These are phyloP conservation scores for Colletotrichum eremochloae DNA, from an alignment of 2,329 filamentous ascomycete species.

Conservation along the genomic window DNA sequence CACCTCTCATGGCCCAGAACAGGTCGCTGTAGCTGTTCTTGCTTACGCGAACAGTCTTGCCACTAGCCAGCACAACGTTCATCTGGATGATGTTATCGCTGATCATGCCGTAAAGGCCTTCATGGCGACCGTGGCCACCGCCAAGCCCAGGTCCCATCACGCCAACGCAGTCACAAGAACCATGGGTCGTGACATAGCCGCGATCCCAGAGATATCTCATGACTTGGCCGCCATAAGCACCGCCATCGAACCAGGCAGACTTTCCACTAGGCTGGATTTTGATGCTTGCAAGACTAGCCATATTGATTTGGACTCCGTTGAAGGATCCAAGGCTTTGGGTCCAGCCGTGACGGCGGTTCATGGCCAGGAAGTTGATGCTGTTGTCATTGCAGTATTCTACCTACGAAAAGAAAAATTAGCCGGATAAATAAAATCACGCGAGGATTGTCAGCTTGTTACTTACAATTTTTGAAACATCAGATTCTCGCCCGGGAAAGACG, in stretches of 20 bases:
- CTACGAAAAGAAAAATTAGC: background rate
- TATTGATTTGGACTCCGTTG: background rate
- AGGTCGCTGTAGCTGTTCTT: background rate
- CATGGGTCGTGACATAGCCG: background rate
- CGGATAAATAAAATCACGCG: too few relatives aligned
- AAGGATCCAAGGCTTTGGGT: background rate
- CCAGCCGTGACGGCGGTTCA: background rate
- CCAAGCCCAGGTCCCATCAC: background rate
- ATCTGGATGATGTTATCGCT: background rate
- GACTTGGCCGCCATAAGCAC: background rate
- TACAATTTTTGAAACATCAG: background rate
- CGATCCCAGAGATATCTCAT: background rate
- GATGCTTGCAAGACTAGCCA: background rate
- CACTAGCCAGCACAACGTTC: background rate
- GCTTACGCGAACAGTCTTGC: background rate
- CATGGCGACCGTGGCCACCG: background rate
- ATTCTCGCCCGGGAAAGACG: background rate
- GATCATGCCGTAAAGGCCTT: background rate
- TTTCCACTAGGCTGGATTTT: background rate
- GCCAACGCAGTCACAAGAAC: background rate
- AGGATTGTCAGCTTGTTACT: too few relatives aligned
- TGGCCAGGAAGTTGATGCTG: background rate
- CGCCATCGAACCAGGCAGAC: background rate
- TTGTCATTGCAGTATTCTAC: background rate
- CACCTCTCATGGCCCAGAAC: background rate